phyloP scores from a whole-genome alignment of 805 yeast species.

The Peterozyma toletana region DNA sequence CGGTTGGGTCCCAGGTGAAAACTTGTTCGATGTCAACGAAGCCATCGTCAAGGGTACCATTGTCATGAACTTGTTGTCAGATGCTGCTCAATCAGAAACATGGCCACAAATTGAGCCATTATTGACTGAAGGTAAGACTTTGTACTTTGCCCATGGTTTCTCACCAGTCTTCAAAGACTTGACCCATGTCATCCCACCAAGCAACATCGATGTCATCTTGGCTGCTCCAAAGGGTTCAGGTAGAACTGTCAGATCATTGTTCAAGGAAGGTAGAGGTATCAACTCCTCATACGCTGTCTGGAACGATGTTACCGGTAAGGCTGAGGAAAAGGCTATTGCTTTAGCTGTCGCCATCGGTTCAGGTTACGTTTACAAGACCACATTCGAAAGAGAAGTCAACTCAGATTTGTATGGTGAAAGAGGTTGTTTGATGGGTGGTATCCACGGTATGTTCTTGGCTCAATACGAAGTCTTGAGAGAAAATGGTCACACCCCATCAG shows the following conservation, averaged over 20 bases:
- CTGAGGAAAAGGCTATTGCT: constrained; percentile 98
- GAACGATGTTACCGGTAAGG: constrained; percentile 99
- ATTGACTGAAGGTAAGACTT: constrained; percentile 94
- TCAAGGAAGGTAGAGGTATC: constrained; percentile 99
- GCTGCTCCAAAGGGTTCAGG: constrained; percentile 99
- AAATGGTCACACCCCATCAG: constrained; percentile 99
- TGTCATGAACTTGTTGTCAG: constrained; percentile 96
- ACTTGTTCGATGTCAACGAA: constrained; percentile 90
- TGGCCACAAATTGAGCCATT: constrained; percentile 84
- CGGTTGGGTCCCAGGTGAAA: constrained; percentile 99
- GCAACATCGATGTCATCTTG: constrained; percentile 90
- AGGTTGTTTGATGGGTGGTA: constrained; percentile 99
- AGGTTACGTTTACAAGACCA: constrained; percentile 99
- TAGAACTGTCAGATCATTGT: constrained; percentile 97
- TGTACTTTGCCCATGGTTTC: constrained; percentile 99
- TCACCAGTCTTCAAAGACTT: constrained; percentile 98
- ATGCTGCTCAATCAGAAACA: constrained; percentile 99
- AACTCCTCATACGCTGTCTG: constrained; percentile 99
- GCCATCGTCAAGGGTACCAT: constrained; percentile 90
- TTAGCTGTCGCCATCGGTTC: constrained; percentile 98
- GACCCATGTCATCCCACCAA: constrained; percentile 94
- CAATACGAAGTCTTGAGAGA: constrained; percentile 99
- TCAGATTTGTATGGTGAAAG: constrained; percentile 99
- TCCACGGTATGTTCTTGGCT: constrained; percentile 99
- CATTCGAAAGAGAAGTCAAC: constrained; percentile 98